Percentiles rank a stretch among this genome's conserved stretches.
These are phyloP conservation scores for Cladophialophora chaetospira DNA, from an alignment of 2,329 filamentous ascomycete species.

Conservation along the genomic window DNA sequence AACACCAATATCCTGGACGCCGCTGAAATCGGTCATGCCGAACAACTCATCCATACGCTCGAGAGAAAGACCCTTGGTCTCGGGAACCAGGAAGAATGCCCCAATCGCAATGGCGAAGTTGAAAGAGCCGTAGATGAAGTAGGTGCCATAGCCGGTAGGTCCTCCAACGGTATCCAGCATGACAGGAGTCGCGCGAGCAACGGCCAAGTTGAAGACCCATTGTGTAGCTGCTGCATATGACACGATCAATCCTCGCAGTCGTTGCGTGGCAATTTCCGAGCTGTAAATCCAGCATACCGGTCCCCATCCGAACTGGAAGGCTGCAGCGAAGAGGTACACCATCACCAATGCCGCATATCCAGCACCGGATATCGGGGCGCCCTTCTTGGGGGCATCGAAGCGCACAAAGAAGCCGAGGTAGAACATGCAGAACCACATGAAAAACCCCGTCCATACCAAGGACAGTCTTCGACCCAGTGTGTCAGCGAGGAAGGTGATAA, in stretches of 20 bases:
- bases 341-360: constrained; percentile 71
- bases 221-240: constrained; percentile 69
- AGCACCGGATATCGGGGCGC: constrained; percentile 60
- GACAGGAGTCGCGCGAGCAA: constrained; percentile 52
- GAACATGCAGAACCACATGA: constrained; percentile 65
- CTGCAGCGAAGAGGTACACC: constrained; percentile 71
- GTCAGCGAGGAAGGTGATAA: constrained; percentile 69
- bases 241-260: constrained; percentile 68
- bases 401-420: constrained; percentile 72
- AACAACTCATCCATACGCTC: constrained; percentile 70
- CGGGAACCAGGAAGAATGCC: constrained; percentile 69
- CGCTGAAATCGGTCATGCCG: constrained; percentile 54
- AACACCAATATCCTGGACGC: constrained; percentile 22
- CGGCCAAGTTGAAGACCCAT: constrained; percentile 74
- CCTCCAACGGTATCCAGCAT: constrained; percentile 63
- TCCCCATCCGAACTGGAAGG: constrained; percentile 70
- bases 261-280: constrained; percentile 68
- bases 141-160: constrained; percentile 57
- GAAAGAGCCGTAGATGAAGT: constrained; percentile 69
- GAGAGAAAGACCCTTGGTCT: constrained; percentile 67
- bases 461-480: constrained; percentile 66
- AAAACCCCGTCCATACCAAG: constrained; percentile 65
- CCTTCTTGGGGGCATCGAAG: constrained; percentile 59
- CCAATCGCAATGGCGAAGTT: constrained; percentile 67
- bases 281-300: constrained; percentile 59